Evolutionary conservation across 208 protist genomes (phyloP), one percentile per base, ranked within the genome.

Genomic region (Crithidia sp.): DNA sequence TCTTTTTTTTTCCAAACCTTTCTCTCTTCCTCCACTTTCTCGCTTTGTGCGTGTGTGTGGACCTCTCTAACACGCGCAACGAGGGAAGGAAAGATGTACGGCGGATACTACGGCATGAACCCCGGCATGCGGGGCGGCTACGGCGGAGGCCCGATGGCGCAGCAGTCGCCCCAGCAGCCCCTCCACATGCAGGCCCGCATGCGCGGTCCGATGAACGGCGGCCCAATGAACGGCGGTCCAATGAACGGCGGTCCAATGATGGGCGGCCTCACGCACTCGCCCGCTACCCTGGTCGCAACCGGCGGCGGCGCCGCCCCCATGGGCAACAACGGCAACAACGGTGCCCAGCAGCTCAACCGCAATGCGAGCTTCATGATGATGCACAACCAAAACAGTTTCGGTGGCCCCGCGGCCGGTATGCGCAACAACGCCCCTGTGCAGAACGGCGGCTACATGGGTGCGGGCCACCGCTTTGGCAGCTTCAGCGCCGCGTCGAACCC

Each of bases 281-380:
- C 60, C 4, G 45, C 40, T 19, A 14, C 41, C 19, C 14, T 52
- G 43, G 16, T 43, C 45, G 50, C 14, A 19, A 14, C 12, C 17
- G 44, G 45, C 49, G 62, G 62, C 39, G 45, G 62, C 10, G 49
- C 7, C 10, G 16, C n/a, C 4, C 5, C 3, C n/a, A 19, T 9
- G 9, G 17, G 28, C 28, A 55, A 43, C 7, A 55, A 55, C 39
- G 19, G 41, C 41, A 52, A 54, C 65, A 53, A 9, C 54, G 13
- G 14, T 39, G 37, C 7, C 10, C 64, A 69, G 4, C 64, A 59
- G 39, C 52, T 77, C 6, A 64, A 50, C 58, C 64, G 64, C 49
- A 71, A 59, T 28, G 41, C 72, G 2, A 77, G 72, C 50, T 77
- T 71, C 53, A 67, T 79, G 65, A 68, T 79, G 73, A 79, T 79